Percentiles rank a stretch among this genome's conserved stretches.
These are phyloP conservation scores for Fusarium metavorans DNA, from an alignment of 2,329 filamentous ascomycete genomes.

Conservation along the genomic window DNA sequence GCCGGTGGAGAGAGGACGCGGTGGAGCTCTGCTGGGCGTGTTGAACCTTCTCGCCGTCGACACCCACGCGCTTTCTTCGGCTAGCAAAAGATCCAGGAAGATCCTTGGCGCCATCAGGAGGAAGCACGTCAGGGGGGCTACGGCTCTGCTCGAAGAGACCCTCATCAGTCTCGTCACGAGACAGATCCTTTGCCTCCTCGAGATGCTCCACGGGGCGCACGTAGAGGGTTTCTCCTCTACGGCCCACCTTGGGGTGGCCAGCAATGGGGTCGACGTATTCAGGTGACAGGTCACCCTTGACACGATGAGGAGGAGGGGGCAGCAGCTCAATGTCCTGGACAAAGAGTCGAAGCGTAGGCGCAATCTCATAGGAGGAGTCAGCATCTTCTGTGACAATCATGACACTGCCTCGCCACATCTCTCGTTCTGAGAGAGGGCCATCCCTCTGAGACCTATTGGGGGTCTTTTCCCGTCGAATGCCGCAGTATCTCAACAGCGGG, in stretches of 20 bases:
- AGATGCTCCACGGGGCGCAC: conserved; percentile 91
- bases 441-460: conserved; percentile 46
- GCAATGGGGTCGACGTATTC: conserved; percentile 92
- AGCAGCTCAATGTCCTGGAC: conserved; percentile 86
- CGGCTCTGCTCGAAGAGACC: conserved; percentile 82
- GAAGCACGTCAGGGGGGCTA: conserved; percentile 62
- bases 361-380: conserved; percentile 83
- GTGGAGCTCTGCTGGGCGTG: conserved; percentile 51
- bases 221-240: conserved; percentile 87
- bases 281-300: conserved; percentile 75
- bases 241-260: conserved; percentile 86
- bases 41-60: conserved; percentile 85
- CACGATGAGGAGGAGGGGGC: conserved; percentile 78
- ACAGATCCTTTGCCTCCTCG: conserved; percentile 82
- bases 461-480: conserved; percentile 75
- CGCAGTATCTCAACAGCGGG: conserved; percentile 89
- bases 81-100: conserved; percentile 65
- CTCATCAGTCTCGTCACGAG: conserved; percentile 80
- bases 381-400: conserved; percentile 95
- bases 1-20: conserved; percentile 40
- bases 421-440: conserved; percentile 63
- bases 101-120: conserved; percentile 58
- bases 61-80: conserved; percentile 62
- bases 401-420: conserved; percentile 92
- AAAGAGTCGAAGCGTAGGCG: conserved; percentile 85